Conservation (phyloP, 495 filamentous ascomycete genomes). For the Sordaria brevicollis region DNA sequence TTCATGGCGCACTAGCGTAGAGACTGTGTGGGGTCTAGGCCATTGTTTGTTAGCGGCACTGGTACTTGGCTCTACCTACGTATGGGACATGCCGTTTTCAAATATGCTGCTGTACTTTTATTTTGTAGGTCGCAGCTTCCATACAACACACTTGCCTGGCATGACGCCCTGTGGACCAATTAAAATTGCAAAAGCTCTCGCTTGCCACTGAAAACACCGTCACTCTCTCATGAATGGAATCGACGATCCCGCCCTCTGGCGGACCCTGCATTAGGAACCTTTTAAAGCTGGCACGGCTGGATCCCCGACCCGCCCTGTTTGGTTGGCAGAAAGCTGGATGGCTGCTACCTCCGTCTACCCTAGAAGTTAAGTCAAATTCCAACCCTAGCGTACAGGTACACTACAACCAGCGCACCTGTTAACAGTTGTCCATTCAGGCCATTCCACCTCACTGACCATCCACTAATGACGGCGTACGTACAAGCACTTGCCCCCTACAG, state of each 20-base stretch:
- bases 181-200: neutral
- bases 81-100: neutral
- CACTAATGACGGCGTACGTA: neutral
- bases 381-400: no score
- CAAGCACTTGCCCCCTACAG: neutral
- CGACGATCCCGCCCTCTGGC: neutral
- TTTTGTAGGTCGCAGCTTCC: neutral
- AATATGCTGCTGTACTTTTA: neutral
- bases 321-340: neutral
- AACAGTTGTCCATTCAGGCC: neutral
- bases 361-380: neutral
- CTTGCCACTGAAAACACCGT: neutral
- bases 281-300: neutral
- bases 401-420: no score
- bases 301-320: neutral
- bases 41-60: neutral
- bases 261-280: neutral
- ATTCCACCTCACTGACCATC: neutral
- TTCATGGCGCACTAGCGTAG: neutral
- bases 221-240: neutral
- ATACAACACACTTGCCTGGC: neutral
- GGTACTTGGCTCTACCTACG: neutral
- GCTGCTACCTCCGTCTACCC: no score
- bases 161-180: neutral
- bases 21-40: neutral